Evolutionary conservation across 2,329 filamentous ascomycete species (phyloP).

Genomic region (Penicillium sp.): DNA sequence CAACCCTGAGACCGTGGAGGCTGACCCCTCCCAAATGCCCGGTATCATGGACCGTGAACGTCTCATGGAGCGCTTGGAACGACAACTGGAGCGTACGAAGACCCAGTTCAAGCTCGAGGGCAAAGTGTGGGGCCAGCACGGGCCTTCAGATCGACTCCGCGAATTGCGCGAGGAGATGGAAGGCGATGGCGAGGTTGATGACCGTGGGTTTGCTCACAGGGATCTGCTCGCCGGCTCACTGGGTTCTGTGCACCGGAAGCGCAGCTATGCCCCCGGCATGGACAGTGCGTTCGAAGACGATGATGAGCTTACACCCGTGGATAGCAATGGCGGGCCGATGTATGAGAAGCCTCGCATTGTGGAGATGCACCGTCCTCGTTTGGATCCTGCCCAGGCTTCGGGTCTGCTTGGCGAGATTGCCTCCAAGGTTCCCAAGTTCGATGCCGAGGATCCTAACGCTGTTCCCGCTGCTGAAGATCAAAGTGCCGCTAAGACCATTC

Average conservation of each 20-base stretch:
- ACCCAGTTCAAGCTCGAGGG: slow-evolving; percentile 97
- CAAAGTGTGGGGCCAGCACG: slow-evolving; percentile 82
- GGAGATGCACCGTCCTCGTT: slow-evolving; percentile 69
- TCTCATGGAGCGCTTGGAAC: slow-evolving; percentile 91
- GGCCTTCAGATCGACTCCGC: slow-evolving; percentile 87
- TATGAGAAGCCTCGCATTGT: slow-evolving; percentile 80
- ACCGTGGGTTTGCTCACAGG: slow-evolving; percentile 58
- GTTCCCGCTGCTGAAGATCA: slow-evolving; percentile 11
- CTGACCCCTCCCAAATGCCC: slow-evolving; percentile 76
- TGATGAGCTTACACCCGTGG: slow-evolving; percentile 50
- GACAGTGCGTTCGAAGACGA: slow-evolving; percentile 40
- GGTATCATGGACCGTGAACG: slow-evolving; percentile 91
- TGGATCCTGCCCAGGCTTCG: slow-evolving; percentile 64
- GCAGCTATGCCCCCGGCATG: slow-evolving; percentile 43
- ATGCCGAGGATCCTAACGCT: slow-evolving; percentile 41
- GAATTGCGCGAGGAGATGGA: slow-evolving; percentile 97
- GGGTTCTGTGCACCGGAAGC: slow-evolving; percentile 67
- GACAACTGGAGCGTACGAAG: slow-evolving; percentile 94
- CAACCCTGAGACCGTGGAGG: slow-evolving; percentile 45
- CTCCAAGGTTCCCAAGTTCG: slow-evolving; percentile 74
- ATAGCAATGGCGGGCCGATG: slow-evolving; percentile 60
- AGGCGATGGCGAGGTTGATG: slow-evolving; percentile 55
- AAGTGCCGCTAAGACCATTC: slow-evolving; percentile 12
- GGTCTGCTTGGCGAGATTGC: slow-evolving; percentile 71
- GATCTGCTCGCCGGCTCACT: slow-evolving; percentile 74